Evolutionary conservation across 495 filamentous ascomycete genomes (phyloP).

Genomic region (Hypoxylon subgilvum): DNA sequence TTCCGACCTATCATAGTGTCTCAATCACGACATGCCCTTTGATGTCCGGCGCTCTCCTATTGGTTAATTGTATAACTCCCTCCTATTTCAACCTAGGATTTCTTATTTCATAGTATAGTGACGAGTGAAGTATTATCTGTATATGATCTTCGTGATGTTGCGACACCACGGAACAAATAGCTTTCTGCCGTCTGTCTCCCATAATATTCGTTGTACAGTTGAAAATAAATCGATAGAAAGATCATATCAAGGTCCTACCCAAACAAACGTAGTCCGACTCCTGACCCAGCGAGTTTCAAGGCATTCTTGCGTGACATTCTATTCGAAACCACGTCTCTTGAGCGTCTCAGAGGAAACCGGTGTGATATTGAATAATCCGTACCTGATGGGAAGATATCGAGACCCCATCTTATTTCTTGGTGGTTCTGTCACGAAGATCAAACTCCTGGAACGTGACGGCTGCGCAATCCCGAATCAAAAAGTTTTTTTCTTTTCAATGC

Average conservation of each 20-base stretch:
- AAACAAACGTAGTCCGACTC: no score
- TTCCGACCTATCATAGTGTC: conserved; percentile 28
- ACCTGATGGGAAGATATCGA: neutral
- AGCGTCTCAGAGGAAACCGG: neutral
- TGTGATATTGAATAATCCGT: neutral
- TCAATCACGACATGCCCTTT: neutral
- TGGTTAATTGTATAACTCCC: conserved; percentile 19
- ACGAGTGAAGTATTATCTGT: no score
- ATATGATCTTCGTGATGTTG: no score
- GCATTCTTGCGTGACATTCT: neutral
- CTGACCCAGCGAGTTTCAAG: neutral
- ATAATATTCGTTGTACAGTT: no score
- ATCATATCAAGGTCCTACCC: neutral
- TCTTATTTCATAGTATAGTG: neutral
- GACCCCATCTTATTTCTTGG: neutral
- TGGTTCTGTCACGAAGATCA: neutral
- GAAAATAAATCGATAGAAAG: neutral
- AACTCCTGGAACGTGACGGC: neutral
- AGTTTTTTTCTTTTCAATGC: neutral
- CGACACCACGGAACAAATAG: no score
- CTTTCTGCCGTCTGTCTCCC: no score
- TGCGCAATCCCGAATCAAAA: neutral
- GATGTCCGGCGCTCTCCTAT: conserved; percentile 15
- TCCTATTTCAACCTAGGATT: conserved; percentile 5
- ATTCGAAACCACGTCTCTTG: neutral